Conservation (phyloP, 2,329 filamentous ascomycete species). For the Botrytis squamosa region DNA sequence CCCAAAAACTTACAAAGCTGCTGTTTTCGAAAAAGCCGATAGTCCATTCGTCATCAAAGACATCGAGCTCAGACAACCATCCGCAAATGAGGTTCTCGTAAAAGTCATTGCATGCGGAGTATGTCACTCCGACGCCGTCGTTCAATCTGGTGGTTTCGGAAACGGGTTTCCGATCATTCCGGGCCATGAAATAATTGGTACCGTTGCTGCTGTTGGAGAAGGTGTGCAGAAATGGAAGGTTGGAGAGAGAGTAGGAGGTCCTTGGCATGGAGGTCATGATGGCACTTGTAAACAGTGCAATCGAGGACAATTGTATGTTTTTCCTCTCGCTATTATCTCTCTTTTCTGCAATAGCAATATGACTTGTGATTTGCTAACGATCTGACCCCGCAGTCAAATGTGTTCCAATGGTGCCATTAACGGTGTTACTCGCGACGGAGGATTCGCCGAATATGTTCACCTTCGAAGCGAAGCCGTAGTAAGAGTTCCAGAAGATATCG, state of each 20-base stretch:
- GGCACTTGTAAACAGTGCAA: slow-evolving; percentile 61
- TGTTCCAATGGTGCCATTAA: slow-evolving; percentile 64
- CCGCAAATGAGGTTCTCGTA: slow-evolving; percentile 60
- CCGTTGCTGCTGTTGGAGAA: slow-evolving; percentile 59
- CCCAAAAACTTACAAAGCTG: slow-evolving; percentile 67
- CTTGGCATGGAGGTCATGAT: slow-evolving; percentile 66
- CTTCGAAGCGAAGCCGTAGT: slow-evolving; percentile 61
- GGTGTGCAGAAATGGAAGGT: slow-evolving; percentile 57
- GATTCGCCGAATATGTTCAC: slow-evolving; percentile 63
- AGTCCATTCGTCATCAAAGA: slow-evolving; percentile 58
- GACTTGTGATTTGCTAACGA: neutral
- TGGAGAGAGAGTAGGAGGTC: slow-evolving; percentile 65
- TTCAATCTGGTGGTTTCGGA: slow-evolving; percentile 51
- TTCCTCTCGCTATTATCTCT: neutral
- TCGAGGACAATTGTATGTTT: slow-evolving; percentile 48
- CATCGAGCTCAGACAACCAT: slow-evolving; percentile 55
- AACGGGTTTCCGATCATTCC: slow-evolving; percentile 60
- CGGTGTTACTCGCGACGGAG: slow-evolving; percentile 64
- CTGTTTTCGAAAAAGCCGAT: slow-evolving; percentile 55
- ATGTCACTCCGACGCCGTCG: slow-evolving; percentile 59
- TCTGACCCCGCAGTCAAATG: slow-evolving; percentile 49
- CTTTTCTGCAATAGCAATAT: neutral
- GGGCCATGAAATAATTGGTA: slow-evolving; percentile 71
- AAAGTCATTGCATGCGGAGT: slow-evolving; percentile 72
- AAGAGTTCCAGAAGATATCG: slow-evolving; percentile 51